Evolutionary conservation across 306 rosid species (phyloP).

Genomic region (Trifolium pratense): DNA sequence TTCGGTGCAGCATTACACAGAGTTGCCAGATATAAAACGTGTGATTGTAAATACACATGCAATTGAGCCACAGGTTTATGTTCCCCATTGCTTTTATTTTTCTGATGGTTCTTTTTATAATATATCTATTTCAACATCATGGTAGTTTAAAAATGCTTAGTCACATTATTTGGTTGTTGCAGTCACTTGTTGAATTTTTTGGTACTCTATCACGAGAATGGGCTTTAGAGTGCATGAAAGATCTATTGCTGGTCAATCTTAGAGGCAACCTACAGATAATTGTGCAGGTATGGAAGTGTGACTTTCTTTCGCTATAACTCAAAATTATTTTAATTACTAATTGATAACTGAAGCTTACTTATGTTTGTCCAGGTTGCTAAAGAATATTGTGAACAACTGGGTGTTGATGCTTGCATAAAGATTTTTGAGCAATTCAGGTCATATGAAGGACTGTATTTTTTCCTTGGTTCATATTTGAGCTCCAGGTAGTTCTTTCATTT

Average conservation of each 20-base stretch:
- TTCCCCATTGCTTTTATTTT: conserved; percentile 31
- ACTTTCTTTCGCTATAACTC: neutral
- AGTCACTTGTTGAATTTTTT: conserved; percentile 97
- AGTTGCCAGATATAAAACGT: conserved; percentile 97
- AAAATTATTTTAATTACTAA: conserved; percentile 7
- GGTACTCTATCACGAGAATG: conserved; percentile 95
- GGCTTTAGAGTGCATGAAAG: conserved; percentile 99
- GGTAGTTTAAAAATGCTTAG: conserved; percentile 29
- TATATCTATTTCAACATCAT: conserved; percentile 31
- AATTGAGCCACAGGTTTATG: conserved; percentile 95
- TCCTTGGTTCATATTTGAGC: conserved; percentile 95
- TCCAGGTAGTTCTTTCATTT: conserved; percentile 68
- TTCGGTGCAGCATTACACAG: conserved; percentile 90
- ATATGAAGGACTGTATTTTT: conserved; percentile 95
- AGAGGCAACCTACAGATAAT: conserved; percentile 98
- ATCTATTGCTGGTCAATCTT: conserved; percentile 93
- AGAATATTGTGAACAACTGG: conserved; percentile 98
- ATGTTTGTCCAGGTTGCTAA: conserved; percentile 78
- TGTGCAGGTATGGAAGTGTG: conserved; percentile 70
- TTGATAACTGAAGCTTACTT: conserved; percentile 38
- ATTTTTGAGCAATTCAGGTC: conserved; percentile 98
- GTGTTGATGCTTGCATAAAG: conserved; percentile 89
- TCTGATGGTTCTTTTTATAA: neutral
- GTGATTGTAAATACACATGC: conserved; percentile 98
- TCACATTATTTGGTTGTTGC: conserved; percentile 44